phyloP scores from a whole-genome alignment of 805 yeast species.

The Ogataea allantospora region DNA sequence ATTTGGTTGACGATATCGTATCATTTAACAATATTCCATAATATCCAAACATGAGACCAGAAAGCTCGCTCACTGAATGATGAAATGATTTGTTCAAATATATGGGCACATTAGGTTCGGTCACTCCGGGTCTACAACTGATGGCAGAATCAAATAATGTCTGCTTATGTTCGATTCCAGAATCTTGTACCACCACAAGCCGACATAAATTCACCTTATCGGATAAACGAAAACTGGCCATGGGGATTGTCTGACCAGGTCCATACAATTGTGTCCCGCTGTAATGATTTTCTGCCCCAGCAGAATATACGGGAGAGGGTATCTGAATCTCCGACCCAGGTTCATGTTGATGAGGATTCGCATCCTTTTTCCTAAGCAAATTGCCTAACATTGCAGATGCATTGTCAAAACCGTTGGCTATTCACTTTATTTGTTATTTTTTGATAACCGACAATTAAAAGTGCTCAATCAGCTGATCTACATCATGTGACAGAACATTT shows the following conservation, averaged over 20 bases:
- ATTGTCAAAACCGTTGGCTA: conserved; percentile 1
- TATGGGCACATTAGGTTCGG: conserved; percentile 3
- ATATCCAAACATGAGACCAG: conserved; percentile 56
- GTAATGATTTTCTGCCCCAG: conserved; percentile 40
- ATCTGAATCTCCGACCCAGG: conserved; percentile 1
- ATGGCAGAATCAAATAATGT: conserved; percentile 47
- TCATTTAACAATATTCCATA: conserved; percentile 51
- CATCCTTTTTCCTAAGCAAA: conserved; percentile 8
- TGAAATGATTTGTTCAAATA: conserved; percentile 32
- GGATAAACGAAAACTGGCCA: conserved; percentile 20
- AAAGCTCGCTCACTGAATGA: conserved; percentile 45
- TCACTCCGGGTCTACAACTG: conserved; percentile 4
- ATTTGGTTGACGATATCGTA: conserved; percentile 41
- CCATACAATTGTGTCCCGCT: conserved; percentile 49
- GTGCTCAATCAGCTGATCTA: not conserved
- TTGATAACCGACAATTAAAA: conserved; percentile 5
- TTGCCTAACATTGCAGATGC: conserved; percentile 8
- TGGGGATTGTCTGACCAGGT: conserved; percentile 23
- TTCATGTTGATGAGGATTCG: conserved; percentile 2
- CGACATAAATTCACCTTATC: conserved; percentile 35
- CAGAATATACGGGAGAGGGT: conserved; percentile 4
- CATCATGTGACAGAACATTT: conserved; percentile 1
- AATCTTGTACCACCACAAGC: conserved; percentile 48
- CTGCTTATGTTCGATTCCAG: conserved; percentile 48
- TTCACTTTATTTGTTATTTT: not conserved